Conservation (phyloP, 106 monocot species). For the Allium cepa region DNA sequence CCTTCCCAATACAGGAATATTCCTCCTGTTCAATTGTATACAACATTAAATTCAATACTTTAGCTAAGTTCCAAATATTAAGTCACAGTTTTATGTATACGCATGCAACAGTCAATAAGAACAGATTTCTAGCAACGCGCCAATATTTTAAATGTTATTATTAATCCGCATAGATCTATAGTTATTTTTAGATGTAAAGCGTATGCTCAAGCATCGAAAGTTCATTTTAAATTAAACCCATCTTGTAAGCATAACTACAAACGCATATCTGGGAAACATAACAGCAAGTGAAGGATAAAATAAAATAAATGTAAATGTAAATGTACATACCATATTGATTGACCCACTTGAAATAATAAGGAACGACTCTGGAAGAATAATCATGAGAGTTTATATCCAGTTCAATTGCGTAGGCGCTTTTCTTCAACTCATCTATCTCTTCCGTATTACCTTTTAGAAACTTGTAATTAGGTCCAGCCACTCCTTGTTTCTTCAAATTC, state of each 20-base stretch:
- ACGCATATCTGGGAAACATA: not conserved
- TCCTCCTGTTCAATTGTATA: constrained; percentile 12
- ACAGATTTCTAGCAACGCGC: too few relatives aligned
- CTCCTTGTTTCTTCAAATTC: constrained; percentile 9
- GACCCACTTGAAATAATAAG: constrained; percentile 4
- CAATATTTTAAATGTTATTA: not conserved
- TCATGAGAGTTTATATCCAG: constrained; percentile 10
- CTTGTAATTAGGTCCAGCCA: not conserved
- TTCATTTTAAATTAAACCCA: too few relatives aligned
- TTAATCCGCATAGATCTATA: not conserved
- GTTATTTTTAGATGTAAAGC: too few relatives aligned
- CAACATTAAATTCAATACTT: not conserved
- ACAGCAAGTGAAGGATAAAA: not conserved
- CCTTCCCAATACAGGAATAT: constrained; percentile 42
- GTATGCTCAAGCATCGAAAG: too few relatives aligned
- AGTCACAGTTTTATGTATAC: too few relatives aligned
- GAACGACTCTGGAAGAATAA: not conserved
- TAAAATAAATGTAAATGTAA: not conserved
- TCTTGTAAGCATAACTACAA: not conserved
- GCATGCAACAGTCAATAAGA: too few relatives aligned
- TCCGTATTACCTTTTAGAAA: not conserved
- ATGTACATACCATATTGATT: constrained; percentile 11
- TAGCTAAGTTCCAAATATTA: too few relatives aligned
- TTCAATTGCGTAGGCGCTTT: not conserved
- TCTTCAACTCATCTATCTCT: constrained; percentile 5